Evolutionary conservation across 148 eudicot species (phyloP).

Genomic region (Heliamphora exappendiculata): DNA sequence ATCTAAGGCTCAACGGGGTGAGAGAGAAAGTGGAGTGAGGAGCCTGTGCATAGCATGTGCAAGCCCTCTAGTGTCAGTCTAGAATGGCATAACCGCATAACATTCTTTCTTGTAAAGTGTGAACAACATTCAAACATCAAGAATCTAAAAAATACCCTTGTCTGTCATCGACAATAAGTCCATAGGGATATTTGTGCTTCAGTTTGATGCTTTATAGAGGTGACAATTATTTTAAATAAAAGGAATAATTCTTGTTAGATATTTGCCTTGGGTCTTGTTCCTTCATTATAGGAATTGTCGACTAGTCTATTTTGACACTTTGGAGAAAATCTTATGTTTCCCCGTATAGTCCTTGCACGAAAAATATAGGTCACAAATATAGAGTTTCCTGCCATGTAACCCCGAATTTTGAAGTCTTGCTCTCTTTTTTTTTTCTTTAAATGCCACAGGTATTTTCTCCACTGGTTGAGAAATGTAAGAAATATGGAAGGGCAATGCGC

Average conservation of each 20-base stretch:
- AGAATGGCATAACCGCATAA: too few relatives aligned
- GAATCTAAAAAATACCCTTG: too few relatives aligned
- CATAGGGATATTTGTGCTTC: not conserved
- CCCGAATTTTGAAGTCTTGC: not conserved
- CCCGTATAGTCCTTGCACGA: not conserved
- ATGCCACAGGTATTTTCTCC: constrained; percentile 70
- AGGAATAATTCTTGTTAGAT: not conserved
- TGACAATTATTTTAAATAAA: not conserved
- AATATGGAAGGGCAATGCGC: constrained; percentile 94
- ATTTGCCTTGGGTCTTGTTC: not conserved
- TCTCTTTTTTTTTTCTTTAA: not conserved
- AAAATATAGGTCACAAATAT: not conserved
- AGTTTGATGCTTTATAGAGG: not conserved
- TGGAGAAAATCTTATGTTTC: not conserved
- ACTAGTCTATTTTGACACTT: not conserved
- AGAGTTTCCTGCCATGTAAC: not conserved
- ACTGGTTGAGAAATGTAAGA: constrained; percentile 94
- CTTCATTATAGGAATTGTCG: not conserved
- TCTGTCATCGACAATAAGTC: too few relatives aligned
- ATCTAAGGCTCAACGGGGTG: too few relatives aligned
- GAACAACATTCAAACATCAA: too few relatives aligned
- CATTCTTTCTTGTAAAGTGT: too few relatives aligned
- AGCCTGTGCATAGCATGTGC: too few relatives aligned
- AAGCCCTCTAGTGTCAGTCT: too few relatives aligned
- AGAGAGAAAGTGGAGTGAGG: too few relatives aligned